phyloP scores from a whole-genome alignment of 805 yeast genomes.

The Kockiozyma suomiensis region DNA sequence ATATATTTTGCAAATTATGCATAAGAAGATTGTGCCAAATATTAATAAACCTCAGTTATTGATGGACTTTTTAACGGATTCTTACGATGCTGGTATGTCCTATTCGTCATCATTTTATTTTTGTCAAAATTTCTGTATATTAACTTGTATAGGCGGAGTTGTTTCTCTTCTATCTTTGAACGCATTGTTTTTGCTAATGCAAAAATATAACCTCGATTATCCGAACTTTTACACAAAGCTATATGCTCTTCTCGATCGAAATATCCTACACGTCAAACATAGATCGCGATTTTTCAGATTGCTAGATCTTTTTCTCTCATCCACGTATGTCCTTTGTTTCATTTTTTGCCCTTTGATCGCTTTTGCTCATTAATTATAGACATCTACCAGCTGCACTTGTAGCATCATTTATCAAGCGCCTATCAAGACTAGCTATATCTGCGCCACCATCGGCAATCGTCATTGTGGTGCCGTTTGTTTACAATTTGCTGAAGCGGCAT shows the following conservation, averaged over 20 bases:
- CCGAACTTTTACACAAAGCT: slow-evolving; percentile 86
- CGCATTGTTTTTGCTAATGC: slow-evolving; percentile 85
- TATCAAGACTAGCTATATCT: slow-evolving; percentile 71
- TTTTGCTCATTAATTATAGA: too few species aligned
- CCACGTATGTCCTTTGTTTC: slow-evolving; percentile 55
- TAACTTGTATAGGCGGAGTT: slow-evolving; percentile 49
- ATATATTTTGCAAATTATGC: slow-evolving; percentile 66
- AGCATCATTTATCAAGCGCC: slow-evolving; percentile 84
- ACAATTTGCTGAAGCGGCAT: slow-evolving; percentile 85
- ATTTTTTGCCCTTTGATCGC: too few species aligned
- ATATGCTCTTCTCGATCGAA: slow-evolving; percentile 76
- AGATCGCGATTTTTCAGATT: slow-evolving; percentile 86
- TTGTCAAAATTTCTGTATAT: slow-evolving; percentile 31
- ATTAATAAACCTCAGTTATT: slow-evolving; percentile 76
- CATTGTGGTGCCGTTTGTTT: slow-evolving; percentile 83
- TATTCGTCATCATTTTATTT: neutral
- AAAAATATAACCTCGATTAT: slow-evolving; percentile 78
- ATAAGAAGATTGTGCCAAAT: slow-evolving; percentile 81
- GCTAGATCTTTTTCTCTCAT: slow-evolving; percentile 79
- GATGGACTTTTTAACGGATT: slow-evolving; percentile 92
- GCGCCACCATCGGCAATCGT: slow-evolving; percentile 91
- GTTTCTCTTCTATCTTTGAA: slow-evolving; percentile 79
- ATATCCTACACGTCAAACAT: slow-evolving; percentile 73
- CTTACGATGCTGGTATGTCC: slow-evolving; percentile 53
- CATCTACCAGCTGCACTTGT: slow-evolving; percentile 81